Conservation (phyloP, 352 stramenopile species). For the Nothophytophthora sp. region DNA sequence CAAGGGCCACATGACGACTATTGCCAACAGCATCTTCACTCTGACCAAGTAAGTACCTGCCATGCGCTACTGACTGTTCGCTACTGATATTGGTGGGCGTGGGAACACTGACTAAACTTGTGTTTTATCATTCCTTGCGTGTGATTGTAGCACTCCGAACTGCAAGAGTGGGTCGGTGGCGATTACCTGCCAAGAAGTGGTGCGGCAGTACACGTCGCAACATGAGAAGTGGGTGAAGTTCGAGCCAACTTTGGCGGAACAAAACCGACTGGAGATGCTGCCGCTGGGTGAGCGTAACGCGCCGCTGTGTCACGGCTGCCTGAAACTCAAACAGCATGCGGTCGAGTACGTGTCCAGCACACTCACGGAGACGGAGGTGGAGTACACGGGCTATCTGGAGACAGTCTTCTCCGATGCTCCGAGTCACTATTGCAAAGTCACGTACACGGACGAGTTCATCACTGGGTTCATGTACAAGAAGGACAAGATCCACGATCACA, state of each 20-base stretch:
- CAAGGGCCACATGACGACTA: conserved; percentile 89
- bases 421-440: conserved; percentile 85
- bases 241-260: conserved; percentile 67
- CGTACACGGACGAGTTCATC: conserved; percentile 84
- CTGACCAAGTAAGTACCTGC: conserved; percentile 67
- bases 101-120: conserved; percentile 8
- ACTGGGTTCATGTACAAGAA: conserved; percentile 91
- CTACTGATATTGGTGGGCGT: background rate
- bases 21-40: conserved; percentile 89
- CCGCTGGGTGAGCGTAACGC: conserved; percentile 81
- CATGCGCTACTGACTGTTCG: too few relatives aligned
- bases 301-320: conserved; percentile 77
- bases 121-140: background rate
- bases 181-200: conserved; percentile 80
- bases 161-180: conserved; percentile 48
- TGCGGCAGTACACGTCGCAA: conserved; percentile 71
- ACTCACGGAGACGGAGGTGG: conserved; percentile 58
- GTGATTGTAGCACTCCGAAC: conserved; percentile 54
- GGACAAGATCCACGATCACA: conserved; percentile 90
- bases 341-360: conserved; percentile 78
- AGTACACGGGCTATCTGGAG: conserved; percentile 78
- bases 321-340: conserved; percentile 79
- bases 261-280: conserved; percentile 84
- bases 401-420: conserved; percentile 83
- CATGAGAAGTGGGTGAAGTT: conserved; percentile 79